phyloP scores from a whole-genome alignment of 192 early-diverging fungal genomes.

The Dispira parvispora region DNA sequence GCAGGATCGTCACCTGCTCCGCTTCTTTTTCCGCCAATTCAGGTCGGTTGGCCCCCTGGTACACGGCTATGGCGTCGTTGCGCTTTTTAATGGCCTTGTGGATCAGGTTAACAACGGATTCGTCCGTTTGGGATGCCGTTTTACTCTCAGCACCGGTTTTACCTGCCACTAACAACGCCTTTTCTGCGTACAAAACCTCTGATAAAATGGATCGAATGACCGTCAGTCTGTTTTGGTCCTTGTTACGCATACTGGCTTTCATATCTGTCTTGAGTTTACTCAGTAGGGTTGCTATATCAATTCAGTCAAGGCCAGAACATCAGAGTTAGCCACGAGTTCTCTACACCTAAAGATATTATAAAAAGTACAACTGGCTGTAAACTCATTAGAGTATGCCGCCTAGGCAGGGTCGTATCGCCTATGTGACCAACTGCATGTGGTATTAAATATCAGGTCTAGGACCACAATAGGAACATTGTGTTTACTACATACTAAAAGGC shows the following conservation, averaged over 20 bases:
- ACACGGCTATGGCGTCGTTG: slow-evolving; percentile 54
- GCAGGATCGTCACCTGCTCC: slow-evolving; percentile 46
- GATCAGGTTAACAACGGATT: slow-evolving; percentile 44
- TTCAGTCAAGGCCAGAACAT: too few species aligned
- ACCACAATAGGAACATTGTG: too few species aligned
- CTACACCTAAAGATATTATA: too few species aligned
- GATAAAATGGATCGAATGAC: slow-evolving; percentile 62
- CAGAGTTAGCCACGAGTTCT: too few species aligned
- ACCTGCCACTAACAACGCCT: slow-evolving; percentile 21
- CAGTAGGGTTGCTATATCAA: too few species aligned
- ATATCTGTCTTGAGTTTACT: slow-evolving; percentile 50
- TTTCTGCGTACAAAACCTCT: slow-evolving; percentile 63
- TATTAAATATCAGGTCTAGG: too few species aligned
- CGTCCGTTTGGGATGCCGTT: slow-evolving; percentile 25
- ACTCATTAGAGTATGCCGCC: too few species aligned
- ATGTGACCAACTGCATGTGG: too few species aligned
- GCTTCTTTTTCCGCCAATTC: slow-evolving; percentile 62
- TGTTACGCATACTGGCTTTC: slow-evolving; percentile 62
- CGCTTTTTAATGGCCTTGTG: slow-evolving; percentile 71
- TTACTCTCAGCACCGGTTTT: neutral
- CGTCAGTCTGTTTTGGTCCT: slow-evolving; percentile 38
- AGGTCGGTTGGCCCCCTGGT: slow-evolving; percentile 38
- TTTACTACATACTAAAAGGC: too few species aligned
- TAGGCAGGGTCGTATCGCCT: too few species aligned
- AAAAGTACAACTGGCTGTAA: too few species aligned